A percentile compares a stretch with the other conserved stretches of the same genome.
Evolutionary conservation across 2,329 filamentous ascomycete species (phyloP).

Genomic region (Claviceps lovelessii): DNA sequence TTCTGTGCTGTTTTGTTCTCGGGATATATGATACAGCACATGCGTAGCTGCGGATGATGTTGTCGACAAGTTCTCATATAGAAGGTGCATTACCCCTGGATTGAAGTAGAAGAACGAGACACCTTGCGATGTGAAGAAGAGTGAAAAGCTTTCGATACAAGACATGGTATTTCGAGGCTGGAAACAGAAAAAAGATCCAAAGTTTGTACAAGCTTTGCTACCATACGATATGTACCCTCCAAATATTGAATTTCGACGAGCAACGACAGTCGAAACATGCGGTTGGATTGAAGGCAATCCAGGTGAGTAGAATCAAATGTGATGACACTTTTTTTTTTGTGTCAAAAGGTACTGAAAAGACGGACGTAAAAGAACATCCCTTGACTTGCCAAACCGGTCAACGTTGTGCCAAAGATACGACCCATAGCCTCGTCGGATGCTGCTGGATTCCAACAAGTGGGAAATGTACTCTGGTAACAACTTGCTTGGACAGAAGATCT

Average conservation of each 20-base stretch:
- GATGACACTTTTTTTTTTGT: not conserved
- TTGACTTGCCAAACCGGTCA: slow-evolving; percentile 10
- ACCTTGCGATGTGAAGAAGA: not conserved
- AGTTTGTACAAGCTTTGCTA: not conserved
- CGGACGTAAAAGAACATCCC: slow-evolving; percentile 5
- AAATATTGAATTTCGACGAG: not conserved
- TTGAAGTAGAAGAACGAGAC: not conserved
- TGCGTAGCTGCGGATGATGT: not conserved
- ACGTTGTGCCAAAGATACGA: slow-evolving; percentile 8
- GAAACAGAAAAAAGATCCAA: no score
- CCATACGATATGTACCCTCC: not conserved
- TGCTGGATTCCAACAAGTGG: slow-evolving; percentile 7
- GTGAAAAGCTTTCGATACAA: not conserved
- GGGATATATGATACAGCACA: not conserved
- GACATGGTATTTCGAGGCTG: not conserved
- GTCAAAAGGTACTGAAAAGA: not conserved
- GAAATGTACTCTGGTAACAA: slow-evolving; percentile 7
- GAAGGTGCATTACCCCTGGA: not conserved
- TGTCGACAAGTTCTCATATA: not conserved
- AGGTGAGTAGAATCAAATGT: slow-evolving; percentile 1
- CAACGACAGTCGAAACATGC: slow-evolving; percentile 6
- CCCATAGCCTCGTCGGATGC: slow-evolving; percentile 10
- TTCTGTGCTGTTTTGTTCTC: not conserved
- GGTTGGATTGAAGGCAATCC: slow-evolving; percentile 11
- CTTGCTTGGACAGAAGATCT: slow-evolving; percentile 7